Percentiles rank a stretch among this genome's conserved stretches.
Conservation (phyloP, 2,329 filamentous ascomycete species). For the Penicillium sp. region DNA sequence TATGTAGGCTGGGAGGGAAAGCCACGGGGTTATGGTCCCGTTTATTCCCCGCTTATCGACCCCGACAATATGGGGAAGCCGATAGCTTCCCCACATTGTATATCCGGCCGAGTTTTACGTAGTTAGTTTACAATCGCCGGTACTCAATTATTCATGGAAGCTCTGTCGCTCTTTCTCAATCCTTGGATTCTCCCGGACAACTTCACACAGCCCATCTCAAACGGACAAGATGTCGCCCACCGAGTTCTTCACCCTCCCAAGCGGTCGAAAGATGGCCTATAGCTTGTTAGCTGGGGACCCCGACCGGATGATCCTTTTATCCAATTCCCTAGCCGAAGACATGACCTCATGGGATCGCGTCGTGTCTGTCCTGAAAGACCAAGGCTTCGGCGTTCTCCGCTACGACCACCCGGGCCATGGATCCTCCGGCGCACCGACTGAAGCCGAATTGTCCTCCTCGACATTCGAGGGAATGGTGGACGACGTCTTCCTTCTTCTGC, state of each 20-base stretch:
- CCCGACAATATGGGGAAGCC: neutral
- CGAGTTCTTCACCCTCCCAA: slow-evolving; percentile 10
- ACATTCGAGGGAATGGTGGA: slow-evolving; percentile 41
- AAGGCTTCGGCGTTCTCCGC: slow-evolving; percentile 41
- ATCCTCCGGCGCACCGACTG: slow-evolving; percentile 32
- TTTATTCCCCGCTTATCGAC: neutral
- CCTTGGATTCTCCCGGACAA: neutral
- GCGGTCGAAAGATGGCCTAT: slow-evolving; percentile 11
- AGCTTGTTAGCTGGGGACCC: slow-evolving; percentile 14
- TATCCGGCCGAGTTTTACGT: neutral
- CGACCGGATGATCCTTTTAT: slow-evolving; percentile 36
- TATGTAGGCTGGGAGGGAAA: neutral
- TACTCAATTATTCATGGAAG: neutral
- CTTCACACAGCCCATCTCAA: neutral
- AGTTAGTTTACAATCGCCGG: neutral
- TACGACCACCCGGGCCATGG: slow-evolving; percentile 47
- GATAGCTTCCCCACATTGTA: neutral
- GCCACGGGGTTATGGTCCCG: slow-evolving; percentile 3
- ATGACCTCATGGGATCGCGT: slow-evolving; percentile 41
- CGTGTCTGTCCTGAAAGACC: slow-evolving; percentile 31
- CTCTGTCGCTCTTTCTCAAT: neutral
- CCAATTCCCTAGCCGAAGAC: slow-evolving; percentile 41
- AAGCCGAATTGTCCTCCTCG: slow-evolving; percentile 24
- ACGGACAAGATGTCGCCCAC: slow-evolving; percentile 3
- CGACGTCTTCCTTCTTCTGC: slow-evolving; percentile 38